Base-by-base conservation (phyloP, 352 stramenopile genomes). In the Globisporangium nagaii region DNA sequence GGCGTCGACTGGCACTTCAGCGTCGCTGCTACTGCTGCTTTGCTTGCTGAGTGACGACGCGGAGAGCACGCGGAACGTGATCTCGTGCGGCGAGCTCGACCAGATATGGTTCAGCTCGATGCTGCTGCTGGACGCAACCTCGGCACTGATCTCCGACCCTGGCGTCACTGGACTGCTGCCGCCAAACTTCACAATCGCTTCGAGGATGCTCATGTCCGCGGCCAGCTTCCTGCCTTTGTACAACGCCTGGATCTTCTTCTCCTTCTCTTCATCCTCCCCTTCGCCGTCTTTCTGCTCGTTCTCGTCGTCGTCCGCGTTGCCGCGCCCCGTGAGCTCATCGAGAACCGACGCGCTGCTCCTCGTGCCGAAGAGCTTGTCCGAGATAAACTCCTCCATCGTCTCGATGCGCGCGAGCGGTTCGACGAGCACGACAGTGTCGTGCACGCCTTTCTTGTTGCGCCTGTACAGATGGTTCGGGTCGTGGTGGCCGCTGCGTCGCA, bases 331-430 rank as follows among this genome's bases (percentile, higher is more conserved):
- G 13, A 80, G 55, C 3, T 68, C 65, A 24, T 75, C 67, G 17
- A 83, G 43, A 10, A 70, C 72, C 4, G 64, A 72, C 20, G 64
- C 48, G 28, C 36, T 51, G 9, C 32, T 51, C 9, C 54, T 51
- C 2, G 62, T 58, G 3, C 75, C 78, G 60, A 88, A 87, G 4
- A 89, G 45, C 45, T 86, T 83, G 37, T 87, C 81, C 8, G 57
- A 53, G 10, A 91, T 85, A 54, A 89, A 91, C 30, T 84, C 76
- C 44, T 91, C 78, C 46, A 91, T 88, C 28, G 81, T 89, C 42
- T 88, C 78, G 34, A 91, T 81, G 13, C 81, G 66, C 19, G 81
- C 81, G 30, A 91, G 70, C 13, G 81, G 81, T 32, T 91, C 81
- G 10, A 91, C 81, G 0, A 91, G 56, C 44, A 91, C 81, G 27